Evolutionary conservation across 1,284 basidiomycete species (phyloP).

Genomic region (Puccinia hordei): DNA sequence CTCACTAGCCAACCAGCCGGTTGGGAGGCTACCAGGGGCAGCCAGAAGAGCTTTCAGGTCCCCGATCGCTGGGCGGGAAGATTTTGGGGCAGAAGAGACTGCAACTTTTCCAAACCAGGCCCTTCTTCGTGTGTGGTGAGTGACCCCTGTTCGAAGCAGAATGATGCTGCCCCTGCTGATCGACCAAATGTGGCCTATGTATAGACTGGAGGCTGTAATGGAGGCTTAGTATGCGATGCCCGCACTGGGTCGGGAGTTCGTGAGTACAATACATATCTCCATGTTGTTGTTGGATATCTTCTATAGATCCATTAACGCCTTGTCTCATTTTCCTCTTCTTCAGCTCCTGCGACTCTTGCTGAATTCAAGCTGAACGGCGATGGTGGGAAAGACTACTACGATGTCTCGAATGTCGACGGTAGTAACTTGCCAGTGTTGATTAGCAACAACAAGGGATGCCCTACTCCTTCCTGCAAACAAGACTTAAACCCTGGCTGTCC

Average conservation of each 20-base stretch:
- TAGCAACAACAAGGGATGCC: conserved; percentile 51
- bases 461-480: conserved; percentile 50
- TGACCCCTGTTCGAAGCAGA: neutral
- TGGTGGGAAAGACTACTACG: conserved; percentile 53
- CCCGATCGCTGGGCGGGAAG: conserved; percentile 52
- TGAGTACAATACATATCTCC: too few relatives aligned
- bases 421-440: conserved; percentile 55
- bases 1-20: conserved; percentile 36
- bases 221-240: conserved; percentile 51
- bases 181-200: too few relatives aligned
- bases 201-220: conserved; percentile 51
- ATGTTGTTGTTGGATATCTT: too few relatives aligned
- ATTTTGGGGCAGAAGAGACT: conserved; percentile 52
- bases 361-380: conserved; percentile 53
- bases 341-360: conserved; percentile 56
- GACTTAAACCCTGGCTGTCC: conserved; percentile 52
- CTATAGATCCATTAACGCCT: too few relatives aligned
- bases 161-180: too few relatives aligned
- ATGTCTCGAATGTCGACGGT: conserved; percentile 57
- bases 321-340: neutral
- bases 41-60: conserved; percentile 30
- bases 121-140: conserved; percentile 45
- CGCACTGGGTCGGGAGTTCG: conserved; percentile 34
- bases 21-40: conserved; percentile 29
- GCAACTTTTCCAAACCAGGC: conserved; percentile 51